These are phyloP conservation scores for Cystobasidium sp. DNA, from an alignment of 1,284 basidiomycete species.

Conservation along the genomic window DNA sequence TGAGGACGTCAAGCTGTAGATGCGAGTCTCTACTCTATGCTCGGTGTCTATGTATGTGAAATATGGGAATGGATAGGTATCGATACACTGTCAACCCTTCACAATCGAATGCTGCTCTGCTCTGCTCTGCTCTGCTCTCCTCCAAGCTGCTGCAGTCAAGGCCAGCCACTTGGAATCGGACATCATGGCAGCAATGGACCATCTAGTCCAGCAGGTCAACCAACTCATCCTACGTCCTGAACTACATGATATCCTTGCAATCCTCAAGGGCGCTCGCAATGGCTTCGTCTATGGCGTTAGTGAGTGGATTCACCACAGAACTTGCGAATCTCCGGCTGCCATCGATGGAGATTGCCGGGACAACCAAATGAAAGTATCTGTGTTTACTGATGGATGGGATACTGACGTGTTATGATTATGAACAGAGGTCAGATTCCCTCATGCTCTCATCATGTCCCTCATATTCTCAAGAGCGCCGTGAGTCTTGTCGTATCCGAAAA, in stretches of 20 bases:
- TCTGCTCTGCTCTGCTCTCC: constrained; percentile 2
- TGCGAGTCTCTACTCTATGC: background rate
- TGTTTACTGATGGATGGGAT: background rate
- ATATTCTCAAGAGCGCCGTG: constrained; percentile 65
- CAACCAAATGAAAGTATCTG: background rate
- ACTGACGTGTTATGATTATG: background rate
- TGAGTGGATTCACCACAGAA: constrained; percentile 63
- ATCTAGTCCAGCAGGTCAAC: constrained; percentile 16
- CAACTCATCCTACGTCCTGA: constrained; percentile 62
- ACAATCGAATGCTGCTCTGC: background rate
- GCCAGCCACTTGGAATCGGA: background rate
- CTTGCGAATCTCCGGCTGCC: background rate
- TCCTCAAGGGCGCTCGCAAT: constrained; percentile 93
- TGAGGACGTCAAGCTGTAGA: background rate
- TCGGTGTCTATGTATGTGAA: background rate
- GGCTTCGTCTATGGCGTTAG: constrained; percentile 86
- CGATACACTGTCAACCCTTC: background rate
- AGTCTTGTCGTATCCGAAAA: constrained; percentile 41
- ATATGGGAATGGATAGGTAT: background rate
- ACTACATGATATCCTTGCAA: constrained; percentile 85
- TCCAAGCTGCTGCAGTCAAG: background rate
- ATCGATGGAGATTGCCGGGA: constrained; percentile 8
- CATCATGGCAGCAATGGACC: constrained; percentile 25
- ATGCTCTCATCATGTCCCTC: constrained; percentile 97
- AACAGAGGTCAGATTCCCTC: constrained; percentile 70